phyloP scores from a whole-genome alignment of 2,329 filamentous ascomycete species.

The Coniochaeta hoffmannii region DNA sequence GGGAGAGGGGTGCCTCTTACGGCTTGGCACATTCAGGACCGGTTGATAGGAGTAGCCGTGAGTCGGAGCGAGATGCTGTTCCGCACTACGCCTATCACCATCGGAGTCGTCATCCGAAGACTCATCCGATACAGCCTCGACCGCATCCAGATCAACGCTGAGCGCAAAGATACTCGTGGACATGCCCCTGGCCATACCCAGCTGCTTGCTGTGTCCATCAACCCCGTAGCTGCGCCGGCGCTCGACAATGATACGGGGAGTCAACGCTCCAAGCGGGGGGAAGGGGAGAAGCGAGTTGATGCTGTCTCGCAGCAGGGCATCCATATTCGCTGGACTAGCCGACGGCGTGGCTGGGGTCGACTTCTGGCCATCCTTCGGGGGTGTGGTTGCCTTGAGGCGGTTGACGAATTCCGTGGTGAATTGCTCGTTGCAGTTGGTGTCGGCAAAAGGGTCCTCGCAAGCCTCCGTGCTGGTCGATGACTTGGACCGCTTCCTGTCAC shows the following conservation, averaged over 20 bases:
- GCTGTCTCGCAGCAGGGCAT: conserved; percentile 15
- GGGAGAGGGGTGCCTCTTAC: conserved; percentile 38
- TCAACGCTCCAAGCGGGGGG: conserved; percentile 13
- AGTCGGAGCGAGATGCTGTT: background rate
- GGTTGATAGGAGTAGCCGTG: conserved; percentile 1
- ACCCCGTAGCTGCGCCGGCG: background rate
- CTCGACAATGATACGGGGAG: conserved; percentile 8
- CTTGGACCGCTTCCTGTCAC: background rate
- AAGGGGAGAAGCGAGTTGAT: conserved; percentile 12
- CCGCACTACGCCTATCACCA: background rate
- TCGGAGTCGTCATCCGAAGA: background rate
- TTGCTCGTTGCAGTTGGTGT: background rate
- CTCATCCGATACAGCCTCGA: background rate
- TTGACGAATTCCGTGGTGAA: conserved; percentile 11
- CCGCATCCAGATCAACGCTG: background rate
- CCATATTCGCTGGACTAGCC: conserved; percentile 24
- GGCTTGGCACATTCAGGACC: background rate
- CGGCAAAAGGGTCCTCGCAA: conserved; percentile 14
- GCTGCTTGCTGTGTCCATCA: conserved; percentile 1
- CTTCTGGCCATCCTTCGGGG: background rate
- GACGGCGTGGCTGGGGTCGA: conserved; percentile 1
- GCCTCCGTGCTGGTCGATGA: background rate
- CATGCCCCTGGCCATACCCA: no score
- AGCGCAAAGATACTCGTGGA: background rate
- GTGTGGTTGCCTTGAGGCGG: conserved; percentile 8